Base-by-base conservation (phyloP, 1,139 yeast species). In the Barnettozyma hawaiiensis region DNA sequence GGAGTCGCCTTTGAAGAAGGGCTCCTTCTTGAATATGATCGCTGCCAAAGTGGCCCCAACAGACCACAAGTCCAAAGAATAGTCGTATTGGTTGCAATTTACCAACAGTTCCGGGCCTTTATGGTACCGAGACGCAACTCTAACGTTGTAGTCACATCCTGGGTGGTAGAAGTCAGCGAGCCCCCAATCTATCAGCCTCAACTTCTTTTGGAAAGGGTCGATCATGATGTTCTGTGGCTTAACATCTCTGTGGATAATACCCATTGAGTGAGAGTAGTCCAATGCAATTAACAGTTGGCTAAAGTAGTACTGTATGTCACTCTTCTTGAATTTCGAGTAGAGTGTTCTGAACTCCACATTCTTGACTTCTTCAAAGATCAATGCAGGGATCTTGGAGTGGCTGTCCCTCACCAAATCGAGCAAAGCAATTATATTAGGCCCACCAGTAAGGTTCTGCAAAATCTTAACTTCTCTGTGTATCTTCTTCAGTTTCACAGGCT, bases 221-320 rank as follows among this genome's bases (percentile, higher is more conserved):
- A 94, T 94, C 97, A 94, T 92, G 38, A 94, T 94, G 60, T 94
- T 94, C 62, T 94, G 97, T 23, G 98, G 98, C 64, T 94, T 94
- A 49, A 94, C 98, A 65, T 94, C 99, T 62, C 99, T 74, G 65
- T 94, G 99, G 86, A 94, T 94, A 50, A 94, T 90, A 33, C 98
- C 99, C 87, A 86, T 87, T 7, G 96, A 86, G 65, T 94, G 99
- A 38, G 94, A 85, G 63, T 77, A 94, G 64, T 94, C 97, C 49
- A 94, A 73, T 0, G 98, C 98, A 56, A 77, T 81, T 55, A 94
- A 73, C 50, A 94, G 73, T 66, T 92, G 96, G 54, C 74, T 81
- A 78, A 92, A 89, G 66, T 94, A 94, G 67, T 68, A 90, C 51
- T 95, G 77, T 54, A 92, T 83, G 61, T 94, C 98, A 48, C 67